Evolutionary conservation across 257 asterid genomes (phyloP).

Genomic region (Eustoma russellianum): DNA sequence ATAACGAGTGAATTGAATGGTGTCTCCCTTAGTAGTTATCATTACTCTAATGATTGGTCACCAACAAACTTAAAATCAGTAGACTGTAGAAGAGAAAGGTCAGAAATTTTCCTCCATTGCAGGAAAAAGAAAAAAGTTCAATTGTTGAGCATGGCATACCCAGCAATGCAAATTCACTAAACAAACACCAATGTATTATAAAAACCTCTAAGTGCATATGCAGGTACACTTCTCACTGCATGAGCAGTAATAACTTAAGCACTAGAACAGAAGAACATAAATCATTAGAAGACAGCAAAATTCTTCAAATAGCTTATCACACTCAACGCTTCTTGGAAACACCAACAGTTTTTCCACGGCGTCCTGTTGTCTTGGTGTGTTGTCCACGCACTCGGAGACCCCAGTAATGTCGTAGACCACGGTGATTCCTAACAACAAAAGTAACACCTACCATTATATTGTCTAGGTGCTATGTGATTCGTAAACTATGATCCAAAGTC

Average conservation of each 20-base stretch:
- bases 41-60: too few relatives aligned
- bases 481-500: too few relatives aligned
- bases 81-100: too few relatives aligned
- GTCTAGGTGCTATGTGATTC: too few relatives aligned
- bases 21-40: too few relatives aligned
- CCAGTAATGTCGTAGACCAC: constrained; percentile 96
- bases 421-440: constrained; percentile 48
- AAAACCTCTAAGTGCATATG: background rate
- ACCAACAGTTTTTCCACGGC: constrained; percentile 95
- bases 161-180: too few relatives aligned
- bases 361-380: constrained; percentile 94
- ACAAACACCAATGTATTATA: too few relatives aligned
- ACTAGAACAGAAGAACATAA: constrained; percentile 1
- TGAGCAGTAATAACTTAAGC: background rate
- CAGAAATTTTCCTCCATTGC: too few relatives aligned
- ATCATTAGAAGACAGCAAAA: background rate
- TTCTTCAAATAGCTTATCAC: background rate
- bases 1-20: too few relatives aligned
- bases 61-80: too few relatives aligned
- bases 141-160: too few relatives aligned
- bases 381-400: constrained; percentile 94
- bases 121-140: too few relatives aligned
- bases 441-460: background rate
- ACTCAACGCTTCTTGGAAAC: constrained; percentile 85
- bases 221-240: constrained; percentile 4